Evolutionary conservation across 73 alveolate genomes (phyloP).

Genomic region (Paraurostyla sp.): DNA sequence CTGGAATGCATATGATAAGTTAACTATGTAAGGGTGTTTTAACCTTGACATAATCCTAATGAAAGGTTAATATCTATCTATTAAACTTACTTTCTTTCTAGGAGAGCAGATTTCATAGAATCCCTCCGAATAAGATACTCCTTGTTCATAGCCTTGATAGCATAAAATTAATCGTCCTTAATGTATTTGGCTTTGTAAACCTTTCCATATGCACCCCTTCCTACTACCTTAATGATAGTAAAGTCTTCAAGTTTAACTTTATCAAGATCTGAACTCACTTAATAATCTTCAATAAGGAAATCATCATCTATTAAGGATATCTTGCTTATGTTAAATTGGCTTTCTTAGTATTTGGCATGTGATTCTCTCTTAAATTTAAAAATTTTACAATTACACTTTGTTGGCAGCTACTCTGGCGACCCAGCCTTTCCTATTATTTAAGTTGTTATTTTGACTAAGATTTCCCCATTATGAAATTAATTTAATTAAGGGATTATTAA

Average conservation of each 20-base stretch:
- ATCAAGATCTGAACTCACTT: no score
- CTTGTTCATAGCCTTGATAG: conserved; percentile 70
- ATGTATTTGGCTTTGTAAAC: conserved; percentile 58
- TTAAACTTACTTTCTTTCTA: conserved; percentile 52
- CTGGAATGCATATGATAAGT: conserved; percentile 3
- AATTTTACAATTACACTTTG: no score
- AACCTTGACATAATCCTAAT: conserved; percentile 27
- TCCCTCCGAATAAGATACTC: conserved; percentile 59
- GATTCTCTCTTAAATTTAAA: no score
- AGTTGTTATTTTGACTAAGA: no score
- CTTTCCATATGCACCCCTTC: conserved; percentile 73
- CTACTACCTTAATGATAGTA: conserved; percentile 60
- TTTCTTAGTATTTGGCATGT: no score
- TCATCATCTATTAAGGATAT: no score
- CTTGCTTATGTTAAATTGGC: no score
- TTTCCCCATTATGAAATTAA: no score
- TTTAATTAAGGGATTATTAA: no score
- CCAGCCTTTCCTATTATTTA: no score
- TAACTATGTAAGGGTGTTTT: conserved; percentile 19
- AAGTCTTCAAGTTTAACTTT: conserved; percentile 48
- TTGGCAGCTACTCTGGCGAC: no score
- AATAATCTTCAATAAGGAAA: no score
- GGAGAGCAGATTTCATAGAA: conserved; percentile 42
- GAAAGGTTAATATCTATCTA: neutral
- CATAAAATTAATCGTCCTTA: conserved; percentile 57